phyloP scores from a whole-genome alignment of 2,329 filamentous ascomycete genomes.

The Colletotrichum sublineola region DNA sequence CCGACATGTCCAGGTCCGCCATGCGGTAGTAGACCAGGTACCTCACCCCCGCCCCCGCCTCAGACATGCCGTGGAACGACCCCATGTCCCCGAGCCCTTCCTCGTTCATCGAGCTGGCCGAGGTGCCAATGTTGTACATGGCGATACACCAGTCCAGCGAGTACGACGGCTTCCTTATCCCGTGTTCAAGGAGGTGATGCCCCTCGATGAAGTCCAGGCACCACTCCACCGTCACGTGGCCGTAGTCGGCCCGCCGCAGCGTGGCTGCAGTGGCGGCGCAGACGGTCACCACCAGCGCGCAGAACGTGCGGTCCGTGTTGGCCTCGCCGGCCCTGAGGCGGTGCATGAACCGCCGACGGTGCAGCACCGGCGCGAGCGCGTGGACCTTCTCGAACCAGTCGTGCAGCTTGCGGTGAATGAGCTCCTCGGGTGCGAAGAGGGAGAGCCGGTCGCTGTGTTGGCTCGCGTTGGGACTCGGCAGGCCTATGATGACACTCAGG shows the following conservation, averaged over 20 bases:
- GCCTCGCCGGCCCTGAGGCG: constrained; percentile 47
- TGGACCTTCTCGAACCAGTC: constrained; percentile 55
- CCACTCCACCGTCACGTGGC: constrained; percentile 46
- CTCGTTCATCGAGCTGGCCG: constrained; percentile 43
- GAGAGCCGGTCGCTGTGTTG: constrained; percentile 22
- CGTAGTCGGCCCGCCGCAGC: constrained; percentile 47
- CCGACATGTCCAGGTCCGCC: constrained; percentile 44
- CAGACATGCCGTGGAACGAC: constrained; percentile 44
- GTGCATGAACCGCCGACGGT: constrained; percentile 49
- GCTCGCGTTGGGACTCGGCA: constrained; percentile 24
- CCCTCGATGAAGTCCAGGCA: constrained; percentile 50
- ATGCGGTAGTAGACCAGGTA: constrained; percentile 49
- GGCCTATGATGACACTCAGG: constrained; percentile 35
- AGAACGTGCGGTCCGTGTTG: constrained; percentile 48
- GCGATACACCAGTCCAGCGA: constrained; percentile 53
- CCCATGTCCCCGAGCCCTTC: constrained; percentile 39
- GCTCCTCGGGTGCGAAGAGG: constrained; percentile 33
- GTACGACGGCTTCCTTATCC: constrained; percentile 43
- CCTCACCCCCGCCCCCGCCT: constrained; percentile 49
- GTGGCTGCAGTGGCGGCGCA: constrained; percentile 52
- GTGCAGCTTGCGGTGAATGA: constrained; percentile 45
- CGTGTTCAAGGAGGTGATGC: constrained; percentile 45
- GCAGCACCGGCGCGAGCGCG: constrained; percentile 51
- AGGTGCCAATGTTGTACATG: constrained; percentile 52
- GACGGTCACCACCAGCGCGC: constrained; percentile 52